phyloP scores from a whole-genome alignment of 352 stramenopile species.

The Phytophthora vignae region DNA sequence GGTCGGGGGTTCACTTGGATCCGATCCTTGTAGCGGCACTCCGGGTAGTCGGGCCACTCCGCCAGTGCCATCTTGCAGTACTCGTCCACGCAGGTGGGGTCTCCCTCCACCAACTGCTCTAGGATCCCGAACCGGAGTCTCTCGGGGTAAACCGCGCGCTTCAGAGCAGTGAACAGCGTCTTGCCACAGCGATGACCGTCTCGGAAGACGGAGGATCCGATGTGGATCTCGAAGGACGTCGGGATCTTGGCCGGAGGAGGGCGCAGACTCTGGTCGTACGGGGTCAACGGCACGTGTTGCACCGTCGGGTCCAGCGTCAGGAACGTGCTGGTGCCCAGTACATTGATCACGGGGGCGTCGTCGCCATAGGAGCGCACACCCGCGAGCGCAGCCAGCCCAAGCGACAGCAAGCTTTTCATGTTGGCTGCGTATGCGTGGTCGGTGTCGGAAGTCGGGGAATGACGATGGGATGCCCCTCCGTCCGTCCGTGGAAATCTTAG shows the following conservation, averaged over 20 bases:
- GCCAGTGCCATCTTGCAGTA: constrained; percentile 71
- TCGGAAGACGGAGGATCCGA: constrained; percentile 82
- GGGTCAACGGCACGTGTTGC: constrained; percentile 66
- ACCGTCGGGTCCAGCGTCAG: constrained; percentile 65
- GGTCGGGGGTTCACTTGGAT: constrained; percentile 63
- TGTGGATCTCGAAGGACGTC: constrained; percentile 56
- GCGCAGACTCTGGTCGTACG: constrained; percentile 41
- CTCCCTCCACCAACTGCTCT: constrained; percentile 74
- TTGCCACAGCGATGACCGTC: constrained; percentile 77
- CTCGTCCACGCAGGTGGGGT: constrained; percentile 71
- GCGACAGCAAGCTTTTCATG: constrained; percentile 21
- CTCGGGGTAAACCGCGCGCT: constrained; percentile 62
- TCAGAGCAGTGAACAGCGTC: constrained; percentile 78
- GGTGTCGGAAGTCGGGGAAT: constrained; percentile 19
- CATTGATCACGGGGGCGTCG: constrained; percentile 41
- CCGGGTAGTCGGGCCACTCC: constrained; percentile 60
- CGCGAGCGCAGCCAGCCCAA: constrained; percentile 14
- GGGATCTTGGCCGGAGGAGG: constrained; percentile 63
- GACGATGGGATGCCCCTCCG: background rate
- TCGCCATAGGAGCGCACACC: background rate
- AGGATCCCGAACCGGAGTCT: constrained; percentile 80
- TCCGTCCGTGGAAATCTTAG: background rate
- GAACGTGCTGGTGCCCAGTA: constrained; percentile 47
- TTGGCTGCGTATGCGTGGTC: background rate
- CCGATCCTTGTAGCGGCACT: constrained; percentile 67